These are phyloP conservation scores for Achaetomium macrosporum DNA, from an alignment of 2,329 filamentous ascomycete species.

Conservation along the genomic window DNA sequence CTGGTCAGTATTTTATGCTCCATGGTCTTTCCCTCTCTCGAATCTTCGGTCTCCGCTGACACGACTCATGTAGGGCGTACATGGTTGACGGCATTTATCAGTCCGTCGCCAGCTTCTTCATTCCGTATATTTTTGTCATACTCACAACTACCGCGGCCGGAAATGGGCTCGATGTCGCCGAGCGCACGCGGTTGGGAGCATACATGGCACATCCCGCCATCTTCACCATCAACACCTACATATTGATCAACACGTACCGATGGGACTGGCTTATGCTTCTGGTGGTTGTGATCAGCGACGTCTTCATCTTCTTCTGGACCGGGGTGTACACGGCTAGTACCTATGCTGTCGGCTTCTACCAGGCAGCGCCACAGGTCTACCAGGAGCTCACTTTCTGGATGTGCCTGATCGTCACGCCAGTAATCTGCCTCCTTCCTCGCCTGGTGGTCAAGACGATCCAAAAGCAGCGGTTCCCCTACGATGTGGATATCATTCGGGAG, in stretches of 20 bases:
- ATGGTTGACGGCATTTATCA: constrained; percentile 95
- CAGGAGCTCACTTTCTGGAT: constrained; percentile 82
- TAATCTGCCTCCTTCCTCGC: constrained; percentile 79
- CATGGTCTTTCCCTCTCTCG: neutral
- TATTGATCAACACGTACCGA: constrained; percentile 91
- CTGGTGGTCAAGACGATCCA: constrained; percentile 83
- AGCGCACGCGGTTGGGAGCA: constrained; percentile 77
- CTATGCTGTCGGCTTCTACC: constrained; percentile 58
- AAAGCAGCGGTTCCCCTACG: constrained; percentile 88
- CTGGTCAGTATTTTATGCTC: constrained; percentile 60
- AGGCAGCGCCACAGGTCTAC: constrained; percentile 73
- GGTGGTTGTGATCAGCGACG: constrained; percentile 72
- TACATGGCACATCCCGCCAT: constrained; percentile 82
- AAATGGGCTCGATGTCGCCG: constrained; percentile 70
- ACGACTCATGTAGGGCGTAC: constrained; percentile 60
- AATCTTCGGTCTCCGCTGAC: constrained; percentile 27
- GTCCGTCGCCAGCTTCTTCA: constrained; percentile 87
- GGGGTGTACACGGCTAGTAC: constrained; percentile 65
- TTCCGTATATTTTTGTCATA: constrained; percentile 75
- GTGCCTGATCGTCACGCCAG: constrained; percentile 68
- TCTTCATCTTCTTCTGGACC: constrained; percentile 94
- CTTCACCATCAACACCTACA: constrained; percentile 86
- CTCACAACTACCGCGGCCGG: constrained; percentile 62
- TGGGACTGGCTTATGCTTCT: constrained; percentile 97
- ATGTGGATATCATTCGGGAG: constrained; percentile 93